Evolutionary conservation across 176 grass and related monocot species (phyloP), one percentile per base, ranked within the genome.

Genomic region (Puya raimondii): DNA sequence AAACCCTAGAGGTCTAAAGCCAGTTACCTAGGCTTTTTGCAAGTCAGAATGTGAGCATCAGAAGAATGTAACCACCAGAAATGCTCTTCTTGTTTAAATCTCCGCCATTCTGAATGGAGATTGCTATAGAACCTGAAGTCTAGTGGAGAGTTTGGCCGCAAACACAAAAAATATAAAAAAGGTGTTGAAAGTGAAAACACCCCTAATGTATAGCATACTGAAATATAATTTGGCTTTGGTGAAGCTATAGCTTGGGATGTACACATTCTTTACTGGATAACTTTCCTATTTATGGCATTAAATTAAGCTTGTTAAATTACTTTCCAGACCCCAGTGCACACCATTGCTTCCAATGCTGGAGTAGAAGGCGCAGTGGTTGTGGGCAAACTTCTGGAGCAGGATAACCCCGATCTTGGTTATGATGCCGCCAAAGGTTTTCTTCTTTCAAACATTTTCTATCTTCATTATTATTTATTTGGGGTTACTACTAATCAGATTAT

Each of bases 321-420:
- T 50, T 67, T 66, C 9, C 26, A 76, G 73, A 51, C 73, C 3
- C 73, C 73, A 22, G 73, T 56, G 9, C 64, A 76, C 47, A 67
- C 64, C 25, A 67, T 76, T 76, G 73, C 73, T 48, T 13, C 50
- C 23, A 76, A 76, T 76, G 73, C 73, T 11, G 73, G 73, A 67
- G 73, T 56, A 9, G 64, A 67, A 17, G 73, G 73, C 1, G 73
- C 73, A 13, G 73, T 76, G 50, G 64, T 76, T 47, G 49, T 76
- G 14, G 73, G 63, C 23, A 76, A 76, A 50, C 73, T 76, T 27
- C 66, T 76, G 23, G 64, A 76, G 26, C 64, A 76, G 64, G 73
- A 76, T 47, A 76, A 76, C 42, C 63, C 25, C 13, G 73, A 75
- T 50, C 64, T 75, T 66, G 73, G 73, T 56, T 75, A 75, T 53